Conservation (phyloP, 2,329 filamentous ascomycete species). For the Cordyceps cateniannulata region DNA sequence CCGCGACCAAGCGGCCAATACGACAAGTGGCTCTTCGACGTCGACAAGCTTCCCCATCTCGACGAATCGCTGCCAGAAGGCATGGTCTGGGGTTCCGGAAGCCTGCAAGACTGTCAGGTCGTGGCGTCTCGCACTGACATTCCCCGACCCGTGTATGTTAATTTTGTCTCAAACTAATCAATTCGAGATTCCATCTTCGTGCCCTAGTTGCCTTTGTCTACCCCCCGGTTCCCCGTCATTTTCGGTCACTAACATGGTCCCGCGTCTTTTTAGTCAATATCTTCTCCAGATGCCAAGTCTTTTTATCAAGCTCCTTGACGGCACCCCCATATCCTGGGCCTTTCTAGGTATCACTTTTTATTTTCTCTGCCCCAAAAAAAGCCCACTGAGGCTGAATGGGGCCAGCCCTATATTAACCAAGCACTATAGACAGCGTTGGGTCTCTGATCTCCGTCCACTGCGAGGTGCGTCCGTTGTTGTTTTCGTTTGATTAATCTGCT, state of each 20-base stretch:
- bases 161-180: too few species aligned
- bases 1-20: too few species aligned
- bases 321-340: constrained; percentile 55
- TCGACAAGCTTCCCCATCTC: too few species aligned
- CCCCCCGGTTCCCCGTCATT: not conserved
- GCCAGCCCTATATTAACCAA: not conserved
- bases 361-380: not conserved
- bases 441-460: constrained; percentile 56
- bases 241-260: not conserved
- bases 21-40: too few species aligned
- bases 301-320: constrained; percentile 38
- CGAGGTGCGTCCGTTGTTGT: constrained; percentile 36
- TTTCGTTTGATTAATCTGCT: not conserved
- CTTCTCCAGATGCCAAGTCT: constrained; percentile 39
- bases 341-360: constrained; percentile 41
- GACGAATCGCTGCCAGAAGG: constrained; percentile 33
- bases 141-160: constrained; percentile 41
- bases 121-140: constrained; percentile 51
- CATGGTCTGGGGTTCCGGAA: constrained; percentile 49
- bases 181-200: not conserved
- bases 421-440: constrained; percentile 45
- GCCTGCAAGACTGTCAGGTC: constrained; percentile 46
- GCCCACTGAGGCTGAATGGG: too few species aligned
- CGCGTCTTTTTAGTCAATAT: constrained; percentile 22
- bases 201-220: too few species aligned